These are phyloP conservation scores for Kodamaea fukazawae DNA, from an alignment of 805 yeast species.

Conservation along the genomic window DNA sequence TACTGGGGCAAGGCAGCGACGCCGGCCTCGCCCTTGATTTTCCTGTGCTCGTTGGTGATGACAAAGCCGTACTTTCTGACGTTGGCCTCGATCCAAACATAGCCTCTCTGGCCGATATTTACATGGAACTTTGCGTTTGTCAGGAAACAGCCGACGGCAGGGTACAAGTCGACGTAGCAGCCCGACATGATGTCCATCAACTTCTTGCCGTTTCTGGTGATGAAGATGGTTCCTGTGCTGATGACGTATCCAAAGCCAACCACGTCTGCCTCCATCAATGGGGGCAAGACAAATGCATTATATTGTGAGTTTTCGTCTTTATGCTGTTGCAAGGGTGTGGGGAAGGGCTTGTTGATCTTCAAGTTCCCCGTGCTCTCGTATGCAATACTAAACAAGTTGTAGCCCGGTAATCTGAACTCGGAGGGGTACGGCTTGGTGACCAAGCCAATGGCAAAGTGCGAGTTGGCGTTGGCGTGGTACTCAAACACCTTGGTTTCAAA, in stretches of 20 bases:
- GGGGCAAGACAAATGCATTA: conserved; percentile 50
- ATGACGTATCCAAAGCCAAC: conserved; percentile 55
- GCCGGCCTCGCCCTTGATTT: conserved; percentile 38
- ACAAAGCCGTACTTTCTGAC: conserved; percentile 58
- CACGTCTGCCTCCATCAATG: conserved; percentile 50
- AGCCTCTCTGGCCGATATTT: conserved; percentile 44
- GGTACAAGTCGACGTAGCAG: conserved; percentile 48
- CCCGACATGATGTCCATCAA: conserved; percentile 50
- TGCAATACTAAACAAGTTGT: conserved; percentile 64
- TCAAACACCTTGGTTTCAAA: conserved; percentile 54
- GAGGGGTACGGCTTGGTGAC: conserved; percentile 73
- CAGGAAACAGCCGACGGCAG: conserved; percentile 52
- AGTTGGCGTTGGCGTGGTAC: conserved; percentile 31
- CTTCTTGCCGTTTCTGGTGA: conserved; percentile 56
- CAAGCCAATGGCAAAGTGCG: conserved; percentile 63
- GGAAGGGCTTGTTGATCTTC: conserved; percentile 63
- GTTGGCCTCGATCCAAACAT: conserved; percentile 49
- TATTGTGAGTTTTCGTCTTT: conserved; percentile 37
- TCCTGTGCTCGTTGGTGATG: conserved; percentile 42
- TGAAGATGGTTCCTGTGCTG: conserved; percentile 46
- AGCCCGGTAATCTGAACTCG: conserved; percentile 68
- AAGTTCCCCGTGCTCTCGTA: conserved; percentile 73
- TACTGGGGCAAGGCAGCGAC: conserved; percentile 40
- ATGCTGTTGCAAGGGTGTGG: conserved; percentile 45
- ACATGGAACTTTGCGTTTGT: conserved; percentile 43